Percentiles rank a stretch among this genome's conserved stretches.
Evolutionary conservation across 2,329 filamentous ascomycete species (phyloP).

Genomic region (Ophiostoma sp.): DNA sequence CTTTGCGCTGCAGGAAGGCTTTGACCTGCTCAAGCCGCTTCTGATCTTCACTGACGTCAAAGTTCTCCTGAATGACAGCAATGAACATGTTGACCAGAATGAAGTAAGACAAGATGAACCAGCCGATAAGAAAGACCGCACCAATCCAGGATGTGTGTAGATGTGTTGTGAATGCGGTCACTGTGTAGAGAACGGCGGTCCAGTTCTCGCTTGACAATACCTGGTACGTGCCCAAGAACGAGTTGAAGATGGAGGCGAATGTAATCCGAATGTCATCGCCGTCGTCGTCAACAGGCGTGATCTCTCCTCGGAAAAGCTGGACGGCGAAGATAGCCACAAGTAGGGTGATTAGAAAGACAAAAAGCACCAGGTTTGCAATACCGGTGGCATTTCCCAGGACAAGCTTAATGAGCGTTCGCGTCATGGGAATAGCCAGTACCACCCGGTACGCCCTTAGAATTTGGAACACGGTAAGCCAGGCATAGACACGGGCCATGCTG

Average conservation of each 20-base stretch:
- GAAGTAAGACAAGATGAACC: constrained; percentile 94
- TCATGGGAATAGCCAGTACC: constrained; percentile 82
- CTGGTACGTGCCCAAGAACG: constrained; percentile 97
- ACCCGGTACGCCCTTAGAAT: constrained; percentile 88
- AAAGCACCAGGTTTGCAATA: constrained; percentile 90
- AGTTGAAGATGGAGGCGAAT: constrained; percentile 89
- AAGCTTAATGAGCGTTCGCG: constrained; percentile 75
- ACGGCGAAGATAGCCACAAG: constrained; percentile 88
- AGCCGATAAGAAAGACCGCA: constrained; percentile 82
- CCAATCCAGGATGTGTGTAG: constrained; percentile 85
- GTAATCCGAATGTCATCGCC: constrained; percentile 64
- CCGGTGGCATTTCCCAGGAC: constrained; percentile 88
- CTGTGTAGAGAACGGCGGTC: constrained; percentile 80
- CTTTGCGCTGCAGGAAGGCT: constrained; percentile 86
- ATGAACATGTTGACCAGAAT: constrained; percentile 99
- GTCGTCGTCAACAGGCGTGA: constrained; percentile 58
- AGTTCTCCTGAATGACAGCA: constrained; percentile 99
- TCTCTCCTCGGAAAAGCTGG: constrained; percentile 85
- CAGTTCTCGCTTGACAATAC: constrained; percentile 94
- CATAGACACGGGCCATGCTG: constrained; percentile 65
- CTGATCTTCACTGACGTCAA: constrained; percentile 96
- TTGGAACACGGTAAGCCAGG: constrained; percentile 89
- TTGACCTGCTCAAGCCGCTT: constrained; percentile 96
- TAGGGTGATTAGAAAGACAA: constrained; percentile 94
- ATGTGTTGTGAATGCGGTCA: constrained; percentile 62